Evolutionary conservation across 306 rosid genomes (phyloP).

Genomic region (Cicer chorassanicum): DNA sequence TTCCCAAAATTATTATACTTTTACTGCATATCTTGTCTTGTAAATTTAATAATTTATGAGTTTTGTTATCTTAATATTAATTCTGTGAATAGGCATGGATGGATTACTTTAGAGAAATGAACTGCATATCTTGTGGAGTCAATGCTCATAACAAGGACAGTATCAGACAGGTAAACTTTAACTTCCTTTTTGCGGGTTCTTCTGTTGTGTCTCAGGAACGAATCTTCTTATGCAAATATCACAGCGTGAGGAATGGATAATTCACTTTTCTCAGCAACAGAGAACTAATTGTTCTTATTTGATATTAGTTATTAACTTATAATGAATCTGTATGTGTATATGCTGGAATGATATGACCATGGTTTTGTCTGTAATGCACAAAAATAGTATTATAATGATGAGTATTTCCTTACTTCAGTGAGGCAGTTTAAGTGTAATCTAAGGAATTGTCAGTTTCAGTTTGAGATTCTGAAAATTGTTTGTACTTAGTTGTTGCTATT

Average conservation of each 20-base stretch:
- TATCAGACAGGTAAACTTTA: constrained; percentile 67
- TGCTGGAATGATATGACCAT: not conserved
- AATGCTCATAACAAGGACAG: constrained; percentile 84
- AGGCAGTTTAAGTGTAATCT: constrained; percentile 7
- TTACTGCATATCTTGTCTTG: not conserved
- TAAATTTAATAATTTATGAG: constrained; percentile 23
- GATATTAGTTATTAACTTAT: not conserved
- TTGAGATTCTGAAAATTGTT: constrained; percentile 32
- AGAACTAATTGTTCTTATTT: constrained; percentile 4
- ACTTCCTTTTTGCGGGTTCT: constrained; percentile 35
- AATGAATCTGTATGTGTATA: not conserved
- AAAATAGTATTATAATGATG: not conserved
- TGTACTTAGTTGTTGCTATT: constrained; percentile 11
- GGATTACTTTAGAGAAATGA: constrained; percentile 59
- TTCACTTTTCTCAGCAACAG: too few relatives aligned
- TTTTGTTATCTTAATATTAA: constrained; percentile 3
- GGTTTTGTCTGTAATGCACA: constrained; percentile 10
- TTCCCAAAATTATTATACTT: not conserved
- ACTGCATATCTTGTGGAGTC: constrained; percentile 65
- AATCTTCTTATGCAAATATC: not conserved
- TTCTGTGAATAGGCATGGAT: constrained; percentile 65
- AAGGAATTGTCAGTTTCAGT: constrained; percentile 27
- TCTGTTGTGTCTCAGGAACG: not conserved
- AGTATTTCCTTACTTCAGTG: not conserved
- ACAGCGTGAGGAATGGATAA: too few relatives aligned